Evolutionary conservation across 495 filamentous ascomycete genomes (phyloP), one percentile per base, ranked within the genome.

Genomic region (Tuber umbilicatum): DNA sequence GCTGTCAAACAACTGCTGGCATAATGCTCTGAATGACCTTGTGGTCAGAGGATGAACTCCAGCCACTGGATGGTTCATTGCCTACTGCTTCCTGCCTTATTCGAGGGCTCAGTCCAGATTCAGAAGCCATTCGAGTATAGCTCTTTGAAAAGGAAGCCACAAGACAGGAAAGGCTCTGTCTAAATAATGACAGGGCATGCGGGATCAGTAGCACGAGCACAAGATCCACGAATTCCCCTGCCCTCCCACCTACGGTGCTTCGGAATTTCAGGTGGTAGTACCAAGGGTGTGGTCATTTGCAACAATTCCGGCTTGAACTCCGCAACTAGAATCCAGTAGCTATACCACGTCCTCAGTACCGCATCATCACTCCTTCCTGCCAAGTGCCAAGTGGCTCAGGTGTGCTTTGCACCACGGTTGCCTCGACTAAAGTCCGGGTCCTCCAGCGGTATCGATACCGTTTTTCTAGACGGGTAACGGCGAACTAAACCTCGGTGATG

Each of bases 81-180:
- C n/a, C n/a, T 60, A 60, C 50, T 27, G 50, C 50, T 60, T 60
- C 50, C 50, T 60, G 23, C 50, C 50, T 60, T 60, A 60, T 31
- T 60, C 50, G n/a, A 27, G 50, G 50, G 14, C n/a, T 31, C 10
- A 2, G 50, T 14, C 50, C 9, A 27, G 50, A 64, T 35, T 64
- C 10, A 64, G 55, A 50, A 64, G 55, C 55, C 27, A 27, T 64
- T 64, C 55, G 55, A 27, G 55, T 35, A 64, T 35, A 64, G 17
- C 55, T 17, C 27, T 64, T 64, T 64, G 0, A 64, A 35, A 64
- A 64, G 55, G 14, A 64, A 64, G 1, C 55, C 4, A 27, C 55
- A 35, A 64, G 55, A 35, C 55, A 64, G 55, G 27, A 64, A 64
- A 17, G 27, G 27, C 14, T 31, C 27, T 5, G n/a, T 35, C 55